Evolutionary conservation across 768 basidiomycete genomes (phyloP).

Genomic region (Leccinum boreale): DNA sequence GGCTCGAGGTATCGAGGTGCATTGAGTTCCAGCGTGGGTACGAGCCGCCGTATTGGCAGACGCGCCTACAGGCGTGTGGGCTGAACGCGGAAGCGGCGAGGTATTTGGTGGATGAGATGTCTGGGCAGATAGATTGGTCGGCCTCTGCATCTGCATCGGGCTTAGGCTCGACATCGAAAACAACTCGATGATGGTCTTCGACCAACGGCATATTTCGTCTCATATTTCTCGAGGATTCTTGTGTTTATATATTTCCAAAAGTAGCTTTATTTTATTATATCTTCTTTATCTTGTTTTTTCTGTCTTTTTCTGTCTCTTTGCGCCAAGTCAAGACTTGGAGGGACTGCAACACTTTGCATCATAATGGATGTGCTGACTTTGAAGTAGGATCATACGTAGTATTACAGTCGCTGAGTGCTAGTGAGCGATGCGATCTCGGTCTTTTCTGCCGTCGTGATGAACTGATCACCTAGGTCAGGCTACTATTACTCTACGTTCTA

Average conservation of each 20-base stretch:
- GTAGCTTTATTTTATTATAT: slow-evolving; percentile 4
- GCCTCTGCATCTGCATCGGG: neutral
- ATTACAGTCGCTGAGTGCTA: too few relatives aligned
- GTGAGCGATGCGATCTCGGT: too few relatives aligned
- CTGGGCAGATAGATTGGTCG: slow-evolving; percentile 20
- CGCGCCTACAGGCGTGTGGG: slow-evolving; percentile 20
- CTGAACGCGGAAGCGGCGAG: slow-evolving; percentile 13
- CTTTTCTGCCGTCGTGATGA: too few relatives aligned
- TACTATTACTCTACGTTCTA: too few relatives aligned
- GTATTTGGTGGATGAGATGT: slow-evolving; percentile 28
- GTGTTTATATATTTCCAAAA: neutral
- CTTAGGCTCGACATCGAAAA: neutral
- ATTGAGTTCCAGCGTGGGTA: slow-evolving; percentile 23
- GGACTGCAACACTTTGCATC: too few relatives aligned
- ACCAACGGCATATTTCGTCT: neutral
- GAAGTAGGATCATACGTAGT: too few relatives aligned
- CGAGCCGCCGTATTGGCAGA: slow-evolving; percentile 28
- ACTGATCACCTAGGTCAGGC: too few relatives aligned
- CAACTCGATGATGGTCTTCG: neutral
- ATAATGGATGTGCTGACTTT: neutral
- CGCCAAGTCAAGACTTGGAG: too few relatives aligned
- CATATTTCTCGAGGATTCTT: neutral
- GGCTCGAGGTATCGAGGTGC: slow-evolving; percentile 22
- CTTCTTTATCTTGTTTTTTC: neutral
- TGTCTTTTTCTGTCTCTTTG: neutral